Evolutionary conservation across 2,329 filamentous ascomycete genomes (phyloP), one percentile per base, ranked within the genome.

Genomic region (Sporothrix mexicana): DNA sequence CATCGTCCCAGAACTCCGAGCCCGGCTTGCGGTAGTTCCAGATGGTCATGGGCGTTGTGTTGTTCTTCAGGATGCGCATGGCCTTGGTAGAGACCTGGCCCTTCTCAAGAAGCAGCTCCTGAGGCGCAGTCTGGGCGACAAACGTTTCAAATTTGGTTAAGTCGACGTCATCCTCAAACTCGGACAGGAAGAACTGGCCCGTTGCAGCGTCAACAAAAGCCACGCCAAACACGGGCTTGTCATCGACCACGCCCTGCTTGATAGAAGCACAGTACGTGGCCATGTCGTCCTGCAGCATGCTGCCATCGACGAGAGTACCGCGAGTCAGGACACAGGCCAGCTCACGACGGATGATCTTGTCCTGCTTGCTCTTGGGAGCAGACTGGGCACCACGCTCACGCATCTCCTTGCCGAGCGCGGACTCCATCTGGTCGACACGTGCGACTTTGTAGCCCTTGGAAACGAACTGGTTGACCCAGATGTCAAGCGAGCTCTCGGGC

Each of bases 391-490:
- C 93, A 67, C 95, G 89, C 81, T 99, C 96, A n/a, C 96, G 92
- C 96, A 99, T 98, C 81, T 99, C 95, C 80, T 99, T 99, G 73
- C 92, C 95, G 9, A 99, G 84, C 1, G 96, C 96, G 47, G 94
- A 97, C 83, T 99, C 96, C 86, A 95, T 95, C 80, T 99, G 96
- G 80, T 98, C 96, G 30, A 99, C 96, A 20, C 95, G 88, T 7
- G 96, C 96, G 71, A 99, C 97, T 82, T 99, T 99, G 88, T 91
- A 97, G 47, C 97, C 96, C 81, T 98, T 98, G 73, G 95, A 96
- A 55, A 99, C 95, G 78, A 99, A 99, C 78, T 99, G 96, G 78
- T 97, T 97, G 72, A 96, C 94, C 96, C 96, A 99, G 80, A 96
- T 91, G 78, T 96, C 93, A n/a, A 99, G 85, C 13, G 94, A 97